Evolutionary conservation across 768 basidiomycete species (phyloP).

Genomic region (Hydnomerulius pinastri): DNA sequence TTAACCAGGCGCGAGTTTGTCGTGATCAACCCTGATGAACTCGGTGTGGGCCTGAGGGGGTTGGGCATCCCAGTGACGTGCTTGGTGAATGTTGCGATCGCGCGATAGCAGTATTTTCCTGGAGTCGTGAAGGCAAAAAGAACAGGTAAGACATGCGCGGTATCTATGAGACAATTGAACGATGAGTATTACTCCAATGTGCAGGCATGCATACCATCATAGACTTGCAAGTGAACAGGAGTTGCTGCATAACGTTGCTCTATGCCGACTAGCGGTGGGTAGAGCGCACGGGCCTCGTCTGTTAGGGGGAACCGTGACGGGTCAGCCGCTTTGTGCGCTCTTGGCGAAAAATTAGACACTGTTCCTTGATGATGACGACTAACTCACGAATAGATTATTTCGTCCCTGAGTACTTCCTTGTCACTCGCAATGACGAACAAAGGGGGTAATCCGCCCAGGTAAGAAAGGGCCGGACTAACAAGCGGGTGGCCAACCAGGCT

Average conservation of each 20-base stretch:
- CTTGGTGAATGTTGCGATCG: conserved; percentile 70
- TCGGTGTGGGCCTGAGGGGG: conserved; percentile 11
- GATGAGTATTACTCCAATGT: conserved; percentile 20
- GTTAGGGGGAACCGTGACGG: conserved; percentile 65
- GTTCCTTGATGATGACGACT: neutral
- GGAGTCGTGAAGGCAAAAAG: conserved; percentile 77
- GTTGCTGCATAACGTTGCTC: conserved; percentile 60
- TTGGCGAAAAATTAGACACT: conserved; percentile 27
- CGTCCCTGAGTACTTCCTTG: conserved; percentile 90
- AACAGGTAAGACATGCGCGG: conserved; percentile 72
- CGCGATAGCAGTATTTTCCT: conserved; percentile 78
- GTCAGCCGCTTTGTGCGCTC: conserved; percentile 89
- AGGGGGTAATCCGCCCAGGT: conserved; percentile 91
- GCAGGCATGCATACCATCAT: conserved; percentile 61
- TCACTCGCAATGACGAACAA: conserved; percentile 83
- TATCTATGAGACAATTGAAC: conserved; percentile 42
- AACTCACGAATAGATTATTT: conserved; percentile 81
- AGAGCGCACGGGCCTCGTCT: conserved; percentile 48
- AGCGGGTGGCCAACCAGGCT: conserved; percentile 76
- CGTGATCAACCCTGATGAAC: conserved; percentile 10
- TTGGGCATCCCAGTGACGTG: conserved; percentile 55
- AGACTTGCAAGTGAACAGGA: conserved; percentile 89
- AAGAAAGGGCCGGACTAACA: conserved; percentile 77
- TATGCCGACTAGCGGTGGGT: conserved; percentile 57
- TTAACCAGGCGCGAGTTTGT: neutral